Evolutionary conservation across 1,284 basidiomycete genomes (phyloP).

Genomic region (Malassezia psittaci): DNA sequence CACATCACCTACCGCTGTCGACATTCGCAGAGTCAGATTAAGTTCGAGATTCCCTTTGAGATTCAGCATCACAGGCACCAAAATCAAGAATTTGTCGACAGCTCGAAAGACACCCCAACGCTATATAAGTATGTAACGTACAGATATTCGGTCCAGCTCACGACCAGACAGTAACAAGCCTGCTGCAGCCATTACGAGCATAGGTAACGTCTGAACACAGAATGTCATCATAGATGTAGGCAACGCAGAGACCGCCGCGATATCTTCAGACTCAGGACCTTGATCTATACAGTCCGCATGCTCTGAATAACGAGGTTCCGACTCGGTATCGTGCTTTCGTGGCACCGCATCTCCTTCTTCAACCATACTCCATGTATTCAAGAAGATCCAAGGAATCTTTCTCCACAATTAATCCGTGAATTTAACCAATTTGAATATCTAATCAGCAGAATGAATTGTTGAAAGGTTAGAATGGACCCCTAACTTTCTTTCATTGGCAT

Average conservation of each 20-base stretch:
- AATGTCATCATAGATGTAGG: neutral
- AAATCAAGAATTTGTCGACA: conserved; percentile 86
- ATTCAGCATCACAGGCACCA: conserved; percentile 86
- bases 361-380: neutral
- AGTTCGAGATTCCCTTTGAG: conserved; percentile 94
- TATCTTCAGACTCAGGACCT: too few relatives aligned
- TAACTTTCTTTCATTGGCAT: too few relatives aligned
- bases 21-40: conserved; percentile 57
- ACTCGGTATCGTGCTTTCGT: neutral
- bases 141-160: conserved; percentile 10
- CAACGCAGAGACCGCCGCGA: too few relatives aligned
- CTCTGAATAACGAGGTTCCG: too few relatives aligned
- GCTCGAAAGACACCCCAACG: conserved; percentile 74
- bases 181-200: conserved; percentile 5
- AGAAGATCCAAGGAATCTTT: neutral
- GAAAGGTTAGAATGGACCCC: too few relatives aligned
- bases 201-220: conserved; percentile 6
- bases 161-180: conserved; percentile 12
- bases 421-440: neutral
- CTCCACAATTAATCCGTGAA: neutral
- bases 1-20: conserved; percentile 49
- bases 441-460: too few relatives aligned
- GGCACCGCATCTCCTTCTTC: neutral
- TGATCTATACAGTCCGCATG: too few relatives aligned
- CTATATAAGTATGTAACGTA: neutral